phyloP scores from a whole-genome alignment of 2,329 filamentous ascomycete genomes.

The Alternaria rosae region DNA sequence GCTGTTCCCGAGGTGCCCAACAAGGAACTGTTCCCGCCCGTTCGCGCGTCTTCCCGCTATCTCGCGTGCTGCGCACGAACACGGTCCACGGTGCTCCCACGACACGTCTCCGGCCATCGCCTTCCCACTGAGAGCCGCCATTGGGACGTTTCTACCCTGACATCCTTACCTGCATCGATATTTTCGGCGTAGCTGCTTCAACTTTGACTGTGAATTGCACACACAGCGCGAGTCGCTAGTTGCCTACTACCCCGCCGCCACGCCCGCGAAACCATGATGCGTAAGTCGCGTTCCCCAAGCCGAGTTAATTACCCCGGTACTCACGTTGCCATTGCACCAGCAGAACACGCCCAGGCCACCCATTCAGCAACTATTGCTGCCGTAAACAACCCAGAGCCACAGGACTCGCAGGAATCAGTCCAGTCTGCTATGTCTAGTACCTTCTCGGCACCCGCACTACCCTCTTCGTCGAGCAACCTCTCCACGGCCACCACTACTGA shows the following conservation, averaged over 20 bases:
- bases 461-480: slow-evolving; percentile 44
- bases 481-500: slow-evolving; percentile 32
- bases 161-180: neutral
- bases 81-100: slow-evolving; percentile 10
- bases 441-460: slow-evolving; percentile 42
- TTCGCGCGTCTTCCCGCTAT: slow-evolving; percentile 30
- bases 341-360: slow-evolving; percentile 25
- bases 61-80: slow-evolving; percentile 16
- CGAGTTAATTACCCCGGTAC: slow-evolving; percentile 11
- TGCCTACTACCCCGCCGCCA: slow-evolving; percentile 26
- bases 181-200: neutral
- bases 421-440: slow-evolving; percentile 44
- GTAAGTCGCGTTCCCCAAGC: slow-evolving; percentile 29
- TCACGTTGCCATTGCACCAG: slow-evolving; percentile 30
- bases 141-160: neutral
- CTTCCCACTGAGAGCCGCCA: slow-evolving; percentile 1
- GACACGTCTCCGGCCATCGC: slow-evolving; percentile 17
- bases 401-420: slow-evolving; percentile 45
- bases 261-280: slow-evolving; percentile 18
- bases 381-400: slow-evolving; percentile 22
- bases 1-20: slow-evolving; percentile 5
- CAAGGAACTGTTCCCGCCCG: slow-evolving; percentile 11
- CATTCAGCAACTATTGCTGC: slow-evolving; percentile 19
- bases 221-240: slow-evolving; percentile 17
- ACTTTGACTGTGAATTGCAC: slow-evolving; percentile 1